Evolutionary conservation across 2,329 filamentous ascomycete genomes (phyloP).

Genomic region (Colletotrichum coccodes): DNA sequence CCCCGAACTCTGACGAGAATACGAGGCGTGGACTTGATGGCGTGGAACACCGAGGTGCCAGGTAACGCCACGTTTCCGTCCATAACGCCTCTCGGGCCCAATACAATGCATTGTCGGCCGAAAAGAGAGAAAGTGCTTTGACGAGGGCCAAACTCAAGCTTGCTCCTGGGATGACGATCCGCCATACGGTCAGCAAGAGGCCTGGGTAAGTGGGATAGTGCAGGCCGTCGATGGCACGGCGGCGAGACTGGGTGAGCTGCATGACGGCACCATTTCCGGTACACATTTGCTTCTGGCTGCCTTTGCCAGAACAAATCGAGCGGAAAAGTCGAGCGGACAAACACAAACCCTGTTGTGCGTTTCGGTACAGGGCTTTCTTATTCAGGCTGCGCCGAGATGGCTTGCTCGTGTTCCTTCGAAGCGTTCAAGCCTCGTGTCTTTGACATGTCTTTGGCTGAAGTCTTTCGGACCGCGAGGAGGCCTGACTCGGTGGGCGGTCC

Average conservation of each 20-base stretch:
- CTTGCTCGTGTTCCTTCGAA: not conserved
- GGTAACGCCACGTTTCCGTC: not conserved
- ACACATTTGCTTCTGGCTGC: not conserved
- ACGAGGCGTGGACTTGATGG: not conserved
- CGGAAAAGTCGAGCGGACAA: not conserved
- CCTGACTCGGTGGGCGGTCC: not conserved
- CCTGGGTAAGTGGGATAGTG: not conserved
- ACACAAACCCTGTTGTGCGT: not conserved
- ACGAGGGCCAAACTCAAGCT: not conserved
- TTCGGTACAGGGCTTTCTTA: not conserved
- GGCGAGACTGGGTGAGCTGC: not conserved
- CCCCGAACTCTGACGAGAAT: not conserved
- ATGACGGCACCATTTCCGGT: not conserved
- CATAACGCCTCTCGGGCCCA: not conserved
- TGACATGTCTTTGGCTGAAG: no score
- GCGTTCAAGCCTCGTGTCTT: not conserved
- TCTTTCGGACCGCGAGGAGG: not conserved
- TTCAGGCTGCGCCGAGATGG: not conserved
- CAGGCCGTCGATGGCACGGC: not conserved
- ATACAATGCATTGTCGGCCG: not conserved
- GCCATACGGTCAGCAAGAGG: not conserved
- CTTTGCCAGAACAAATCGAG: not conserved
- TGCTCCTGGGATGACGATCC: not conserved
- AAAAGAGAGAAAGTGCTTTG: not conserved
- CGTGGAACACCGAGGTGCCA: not conserved